phyloP scores from a whole-genome alignment of 768 basidiomycete species.

The Cystofilobasidium macerans region DNA sequence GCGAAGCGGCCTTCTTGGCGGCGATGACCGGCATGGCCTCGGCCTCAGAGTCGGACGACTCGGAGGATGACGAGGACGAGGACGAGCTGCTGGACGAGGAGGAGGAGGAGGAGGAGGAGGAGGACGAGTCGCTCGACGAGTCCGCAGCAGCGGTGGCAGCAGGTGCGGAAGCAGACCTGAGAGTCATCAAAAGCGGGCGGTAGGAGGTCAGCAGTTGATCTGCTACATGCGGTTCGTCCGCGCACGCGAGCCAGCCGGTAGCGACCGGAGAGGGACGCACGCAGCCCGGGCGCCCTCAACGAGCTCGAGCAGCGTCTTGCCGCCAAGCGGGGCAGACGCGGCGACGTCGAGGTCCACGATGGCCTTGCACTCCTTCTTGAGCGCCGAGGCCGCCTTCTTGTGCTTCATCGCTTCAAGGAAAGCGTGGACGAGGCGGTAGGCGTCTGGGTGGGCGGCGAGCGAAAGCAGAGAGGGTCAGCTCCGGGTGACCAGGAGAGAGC shows the following conservation, averaged over 20 bases:
- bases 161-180: background rate
- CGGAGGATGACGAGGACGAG: conserved; percentile 10
- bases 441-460: conserved; percentile 43
- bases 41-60: conserved; percentile 1
- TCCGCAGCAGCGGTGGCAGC: conserved; percentile 9
- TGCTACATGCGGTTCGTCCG: conserved; percentile 44
- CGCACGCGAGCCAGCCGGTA: conserved; percentile 41
- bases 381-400: conserved; percentile 49
- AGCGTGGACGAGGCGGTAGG: conserved; percentile 63
- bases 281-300: conserved; percentile 13
- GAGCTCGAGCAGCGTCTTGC: conserved; percentile 19
- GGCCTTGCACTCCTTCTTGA: conserved; percentile 21
- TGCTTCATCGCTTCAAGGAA: conserved; percentile 61
- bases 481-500: background rate
- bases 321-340: background rate
- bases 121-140: conserved; percentile 15
- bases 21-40: background rate
- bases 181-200: conserved; percentile 38
- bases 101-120: conserved; percentile 30
- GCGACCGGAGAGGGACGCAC: conserved; percentile 4
- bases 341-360: conserved; percentile 19
- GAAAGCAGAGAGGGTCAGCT: background rate
- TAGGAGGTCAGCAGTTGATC: conserved; percentile 39
- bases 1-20: conserved; percentile 26
- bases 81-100: conserved; percentile 31